A percentile compares a stretch with the other conserved stretches of the same genome.
phyloP scores from a whole-genome alignment of 163 green algal species.

The Coccomyxa subellipsoidea region DNA sequence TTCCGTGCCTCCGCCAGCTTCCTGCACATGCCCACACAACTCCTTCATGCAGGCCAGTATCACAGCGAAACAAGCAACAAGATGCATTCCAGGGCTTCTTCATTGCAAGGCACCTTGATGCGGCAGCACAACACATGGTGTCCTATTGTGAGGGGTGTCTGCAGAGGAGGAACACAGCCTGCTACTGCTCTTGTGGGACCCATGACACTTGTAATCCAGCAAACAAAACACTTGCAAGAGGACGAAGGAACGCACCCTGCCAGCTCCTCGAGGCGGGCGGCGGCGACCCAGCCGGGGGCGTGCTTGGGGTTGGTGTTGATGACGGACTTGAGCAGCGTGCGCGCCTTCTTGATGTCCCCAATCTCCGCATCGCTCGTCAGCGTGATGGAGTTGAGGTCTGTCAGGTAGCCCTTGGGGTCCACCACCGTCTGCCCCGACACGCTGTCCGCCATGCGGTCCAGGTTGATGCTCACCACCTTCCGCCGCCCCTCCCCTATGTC shows the following conservation, averaged over 20 bases:
- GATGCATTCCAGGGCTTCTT: too few relatives aligned
- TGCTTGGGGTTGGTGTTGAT: slow-evolving; percentile 96
- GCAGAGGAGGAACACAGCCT: neutral
- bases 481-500: slow-evolving; percentile 76
- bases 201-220: neutral
- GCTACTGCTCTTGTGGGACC: too few relatives aligned
- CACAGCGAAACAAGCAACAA: too few relatives aligned
- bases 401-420: slow-evolving; percentile 97
- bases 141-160: too few relatives aligned
- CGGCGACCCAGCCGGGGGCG: slow-evolving; percentile 95
- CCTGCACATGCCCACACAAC: slow-evolving; percentile 14
- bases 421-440: slow-evolving; percentile 87
- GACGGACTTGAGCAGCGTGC: slow-evolving; percentile 92
- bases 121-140: too few relatives aligned
- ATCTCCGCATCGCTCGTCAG: slow-evolving; percentile 86
- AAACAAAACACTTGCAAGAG: neutral
- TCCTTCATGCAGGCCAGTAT: neutral
- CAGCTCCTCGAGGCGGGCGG: slow-evolving; percentile 64
- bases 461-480: slow-evolving; percentile 87
- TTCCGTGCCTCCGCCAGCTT: slow-evolving; percentile 52
- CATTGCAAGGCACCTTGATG: too few relatives aligned
- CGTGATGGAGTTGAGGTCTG: slow-evolving; percentile 86
- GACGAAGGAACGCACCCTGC: slow-evolving; percentile 1
- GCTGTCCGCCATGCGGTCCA: slow-evolving; percentile 90
- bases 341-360: slow-evolving; percentile 97